Evolutionary conservation across 2,329 filamentous ascomycete genomes (phyloP).

Genomic region (Beauveria australis): DNA sequence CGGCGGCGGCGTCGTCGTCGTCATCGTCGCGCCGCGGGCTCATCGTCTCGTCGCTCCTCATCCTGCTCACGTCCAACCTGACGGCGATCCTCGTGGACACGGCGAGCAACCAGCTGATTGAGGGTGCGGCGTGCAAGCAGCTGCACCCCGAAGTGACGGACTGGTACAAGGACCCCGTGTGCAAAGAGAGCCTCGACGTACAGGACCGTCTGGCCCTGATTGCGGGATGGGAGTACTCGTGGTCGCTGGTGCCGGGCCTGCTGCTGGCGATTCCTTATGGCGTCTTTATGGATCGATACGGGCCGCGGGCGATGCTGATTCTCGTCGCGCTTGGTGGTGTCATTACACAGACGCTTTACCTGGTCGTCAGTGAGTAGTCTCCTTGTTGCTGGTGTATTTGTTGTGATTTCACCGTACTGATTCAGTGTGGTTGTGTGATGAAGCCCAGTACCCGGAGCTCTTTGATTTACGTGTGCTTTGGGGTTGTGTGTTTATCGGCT

Average conservation of each 20-base stretch:
- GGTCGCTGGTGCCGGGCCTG: not conserved
- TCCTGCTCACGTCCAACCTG: not conserved
- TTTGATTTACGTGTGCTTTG: slow-evolving; percentile 4
- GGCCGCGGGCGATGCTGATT: not conserved
- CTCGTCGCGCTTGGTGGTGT: not conserved
- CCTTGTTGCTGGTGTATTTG: too few species aligned
- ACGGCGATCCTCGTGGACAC: not conserved
- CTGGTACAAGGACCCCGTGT: not conserved
- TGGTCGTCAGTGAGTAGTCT: not conserved
- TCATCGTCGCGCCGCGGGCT: not conserved
- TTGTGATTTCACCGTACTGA: not conserved
- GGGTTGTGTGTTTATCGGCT: not conserved
- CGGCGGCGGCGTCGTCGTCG: too few species aligned
- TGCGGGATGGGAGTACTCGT: not conserved
- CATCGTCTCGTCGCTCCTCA: not conserved
- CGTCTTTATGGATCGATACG: not conserved
- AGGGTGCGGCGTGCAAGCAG: slow-evolving; percentile 9
- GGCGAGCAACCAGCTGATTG: slow-evolving; percentile 1
- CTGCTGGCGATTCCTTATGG: slow-evolving; percentile 5
- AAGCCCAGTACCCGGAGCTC: not conserved
- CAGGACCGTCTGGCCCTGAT: slow-evolving; percentile 5
- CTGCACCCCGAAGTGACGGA: not conserved
- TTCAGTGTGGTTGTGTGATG: not conserved
- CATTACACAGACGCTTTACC: not conserved
- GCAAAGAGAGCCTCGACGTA: slow-evolving; percentile 5